Percentiles rank a stretch among this genome's conserved stretches.
These are phyloP conservation scores for Boletus rubescentipes DNA, from an alignment of 768 basidiomycete genomes.

Conservation along the genomic window DNA sequence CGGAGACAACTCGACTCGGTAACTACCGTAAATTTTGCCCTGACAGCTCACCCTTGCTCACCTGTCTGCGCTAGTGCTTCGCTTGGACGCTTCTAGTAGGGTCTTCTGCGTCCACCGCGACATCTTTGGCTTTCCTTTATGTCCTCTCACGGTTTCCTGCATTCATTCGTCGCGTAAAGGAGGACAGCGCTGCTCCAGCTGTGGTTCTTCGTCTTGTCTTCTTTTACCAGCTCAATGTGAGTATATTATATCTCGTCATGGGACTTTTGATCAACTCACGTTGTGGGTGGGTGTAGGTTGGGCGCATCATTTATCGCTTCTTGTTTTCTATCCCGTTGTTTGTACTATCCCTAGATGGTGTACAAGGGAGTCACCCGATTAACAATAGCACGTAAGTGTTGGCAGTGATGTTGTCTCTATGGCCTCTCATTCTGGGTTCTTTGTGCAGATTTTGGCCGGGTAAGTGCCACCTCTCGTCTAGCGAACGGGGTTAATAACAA, in stretches of 20 bases:
- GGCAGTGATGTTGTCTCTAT: background rate
- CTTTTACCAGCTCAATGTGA: slow-evolving; percentile 77
- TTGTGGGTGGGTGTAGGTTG: slow-evolving; percentile 41
- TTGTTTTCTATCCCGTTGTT: slow-evolving; percentile 69
- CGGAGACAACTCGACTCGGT: slow-evolving; percentile 61
- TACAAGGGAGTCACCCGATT: slow-evolving; percentile 49
- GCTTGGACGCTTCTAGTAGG: slow-evolving; percentile 79
- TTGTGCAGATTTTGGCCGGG: slow-evolving; percentile 56
- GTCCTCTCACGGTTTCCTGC: slow-evolving; percentile 68
- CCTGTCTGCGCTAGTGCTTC: slow-evolving; percentile 46
- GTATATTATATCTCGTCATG: slow-evolving; percentile 29
- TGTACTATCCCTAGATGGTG: slow-evolving; percentile 62
- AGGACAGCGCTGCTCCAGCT: slow-evolving; percentile 70
- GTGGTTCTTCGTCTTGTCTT: slow-evolving; percentile 73
- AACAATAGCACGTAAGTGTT: slow-evolving; percentile 54
- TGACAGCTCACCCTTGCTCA: slow-evolving; percentile 11
- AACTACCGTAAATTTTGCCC: background rate
- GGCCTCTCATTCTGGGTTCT: background rate
- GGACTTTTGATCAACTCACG: background rate
- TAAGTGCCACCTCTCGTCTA: slow-evolving; percentile 30
- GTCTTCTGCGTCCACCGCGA: slow-evolving; percentile 60
- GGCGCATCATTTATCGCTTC: slow-evolving; percentile 75
- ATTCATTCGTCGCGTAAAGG: slow-evolving; percentile 69
- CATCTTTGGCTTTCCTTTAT: slow-evolving; percentile 69
- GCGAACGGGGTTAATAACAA: background rate